Evolutionary conservation across 2,329 filamentous ascomycete species (phyloP), one percentile per base, ranked within the genome.

Genomic region (Gliomastix tumulicola): DNA sequence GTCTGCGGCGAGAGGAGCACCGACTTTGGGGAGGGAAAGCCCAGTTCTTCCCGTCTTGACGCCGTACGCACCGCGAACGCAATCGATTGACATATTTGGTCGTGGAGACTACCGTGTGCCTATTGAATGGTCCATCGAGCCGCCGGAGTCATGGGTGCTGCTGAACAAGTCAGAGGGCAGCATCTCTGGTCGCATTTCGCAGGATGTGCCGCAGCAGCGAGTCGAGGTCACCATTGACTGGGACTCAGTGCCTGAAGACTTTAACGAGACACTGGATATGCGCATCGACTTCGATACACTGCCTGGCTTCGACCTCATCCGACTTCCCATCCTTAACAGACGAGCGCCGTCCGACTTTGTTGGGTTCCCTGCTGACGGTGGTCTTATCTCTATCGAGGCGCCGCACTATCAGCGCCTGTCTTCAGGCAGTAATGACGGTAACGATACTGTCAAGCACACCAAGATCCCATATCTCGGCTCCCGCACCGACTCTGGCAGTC

Each of bases 171-270:
- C 9, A 9, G 16, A 11, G 10, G 10, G 11, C 9, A 15, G 9
- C 11, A 31, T 31, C 16, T 12, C 11, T 15, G 30, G 30, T 15
- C 10, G 9, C 16, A 31, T 31, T 9, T 12, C 30, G 8, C 30
- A 31, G 16, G 16, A 31, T 11, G 30, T 31, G 30, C 11, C 30
- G 8, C 30, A 31, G 30, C 10, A 12, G 16, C 30, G 16, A 17
- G 16, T 72, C 18, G 55, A 59, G 32, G 52, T 71, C 18, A 58
- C 58, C 1, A 50, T 74, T 15, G 66, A 73, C 44, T 73, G 67
- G 68, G 39, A 42, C 7, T 45, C 47, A 3, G 63, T 59, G 1
- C 59, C 63, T 1, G 42, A 40, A 13, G 56, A 56, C 20, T 53
- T 50, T 37, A 28, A 41, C 27, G 38, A 43, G 19, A 31, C 30